A percentile compares a stretch with the other conserved stretches of the same genome.
These are phyloP conservation scores for Russula lepida DNA, from an alignment of 768 basidiomycete species.

Conservation along the genomic window DNA sequence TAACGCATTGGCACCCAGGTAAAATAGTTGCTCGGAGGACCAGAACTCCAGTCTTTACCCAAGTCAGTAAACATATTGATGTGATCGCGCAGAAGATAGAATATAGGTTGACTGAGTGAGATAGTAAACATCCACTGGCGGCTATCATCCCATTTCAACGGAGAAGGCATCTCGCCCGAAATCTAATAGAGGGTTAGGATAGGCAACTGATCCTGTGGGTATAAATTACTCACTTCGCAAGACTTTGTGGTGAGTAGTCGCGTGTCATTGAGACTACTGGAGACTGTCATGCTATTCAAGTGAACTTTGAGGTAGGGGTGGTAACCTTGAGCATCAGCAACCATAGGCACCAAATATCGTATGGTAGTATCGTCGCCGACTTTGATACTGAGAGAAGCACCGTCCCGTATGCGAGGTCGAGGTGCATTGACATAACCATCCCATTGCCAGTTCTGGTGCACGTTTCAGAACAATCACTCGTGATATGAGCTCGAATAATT, in stretches of 20 bases:
- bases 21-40: slow-evolving; percentile 69
- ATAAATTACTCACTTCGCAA: slow-evolving; percentile 50
- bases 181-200: slow-evolving; percentile 34
- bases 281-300: slow-evolving; percentile 66
- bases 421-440: slow-evolving; percentile 51
- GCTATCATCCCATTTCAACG: slow-evolving; percentile 72
- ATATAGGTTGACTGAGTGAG: slow-evolving; percentile 57
- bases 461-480: not conserved
- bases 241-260: slow-evolving; percentile 68
- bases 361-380: slow-evolving; percentile 81
- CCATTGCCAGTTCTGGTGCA: slow-evolving; percentile 81
- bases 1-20: slow-evolving; percentile 84
- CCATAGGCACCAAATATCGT: slow-evolving; percentile 77
- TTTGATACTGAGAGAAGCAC: slow-evolving; percentile 62
- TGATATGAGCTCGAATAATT: not conserved
- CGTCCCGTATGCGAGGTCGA: slow-evolving; percentile 49
- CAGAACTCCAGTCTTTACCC: slow-evolving; percentile 85
- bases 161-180: slow-evolving; percentile 67
- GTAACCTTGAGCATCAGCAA: slow-evolving; percentile 65
- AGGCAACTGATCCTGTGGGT: not conserved
- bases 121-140: slow-evolving; percentile 76
- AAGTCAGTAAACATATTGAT: slow-evolving; percentile 91
- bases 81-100: slow-evolving; percentile 85
- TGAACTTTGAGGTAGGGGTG: slow-evolving; percentile 74
- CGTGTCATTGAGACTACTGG: slow-evolving; percentile 85